Percentiles rank a stretch among this genome's conserved stretches.
Evolutionary conservation across 2,329 filamentous ascomycete species (phyloP).

Genomic region (Scolecobasidium constrictum): DNA sequence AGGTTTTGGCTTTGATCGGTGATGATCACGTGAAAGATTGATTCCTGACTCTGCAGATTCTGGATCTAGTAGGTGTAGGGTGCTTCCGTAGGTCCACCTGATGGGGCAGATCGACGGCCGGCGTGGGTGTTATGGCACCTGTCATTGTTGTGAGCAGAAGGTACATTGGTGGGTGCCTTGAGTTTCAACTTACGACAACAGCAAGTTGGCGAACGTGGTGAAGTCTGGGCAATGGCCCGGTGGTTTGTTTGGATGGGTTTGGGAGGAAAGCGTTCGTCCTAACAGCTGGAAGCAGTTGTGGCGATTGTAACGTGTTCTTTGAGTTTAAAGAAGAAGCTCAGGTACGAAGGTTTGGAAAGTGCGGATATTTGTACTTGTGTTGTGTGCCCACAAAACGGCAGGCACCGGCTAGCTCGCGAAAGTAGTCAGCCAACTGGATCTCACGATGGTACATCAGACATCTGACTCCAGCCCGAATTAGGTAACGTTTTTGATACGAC

Average conservation of each 20-base stretch:
- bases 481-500: slow-evolving; percentile 1
- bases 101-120: slow-evolving; percentile 84
- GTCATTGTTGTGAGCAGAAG: no score
- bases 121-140: slow-evolving; percentile 95
- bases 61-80: slow-evolving; percentile 27
- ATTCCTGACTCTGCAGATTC: slow-evolving; percentile 10
- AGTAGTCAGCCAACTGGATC: background rate
- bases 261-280: background rate
- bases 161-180: no score
- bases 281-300: background rate
- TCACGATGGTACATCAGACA: background rate
- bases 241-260: slow-evolving; percentile 10
- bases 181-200: slow-evolving; percentile 95
- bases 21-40: background rate
- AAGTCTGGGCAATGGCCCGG: slow-evolving; percentile 44
- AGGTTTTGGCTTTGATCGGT: slow-evolving; percentile 13
- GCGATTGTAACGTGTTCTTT: background rate
- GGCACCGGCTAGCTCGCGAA: background rate
- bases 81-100: slow-evolving; percentile 64
- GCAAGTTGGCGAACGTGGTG: slow-evolving; percentile 98
- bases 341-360: background rate
- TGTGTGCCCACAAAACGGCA: background rate
- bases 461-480: slow-evolving; percentile 1
- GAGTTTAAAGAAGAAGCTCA: background rate
- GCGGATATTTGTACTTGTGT: background rate